Conservation (phyloP, 164 flowering plant genomes). For the Umbilicus rupestris region DNA sequence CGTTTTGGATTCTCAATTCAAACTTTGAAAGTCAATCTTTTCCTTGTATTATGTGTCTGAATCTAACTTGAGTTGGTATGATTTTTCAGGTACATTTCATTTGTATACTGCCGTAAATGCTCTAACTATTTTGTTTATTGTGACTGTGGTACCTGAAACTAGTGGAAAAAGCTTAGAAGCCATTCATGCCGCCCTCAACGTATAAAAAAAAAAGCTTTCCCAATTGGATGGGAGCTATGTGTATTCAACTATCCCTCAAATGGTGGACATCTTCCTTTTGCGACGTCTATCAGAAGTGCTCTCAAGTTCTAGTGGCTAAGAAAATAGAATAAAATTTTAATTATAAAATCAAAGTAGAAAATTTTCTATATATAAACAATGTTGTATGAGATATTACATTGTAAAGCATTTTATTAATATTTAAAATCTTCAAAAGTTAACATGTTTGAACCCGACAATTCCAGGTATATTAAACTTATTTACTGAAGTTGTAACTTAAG, state of each 20-base stretch:
- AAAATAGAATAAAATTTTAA: too few relatives aligned
- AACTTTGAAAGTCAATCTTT: not conserved
- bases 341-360: too few relatives aligned
- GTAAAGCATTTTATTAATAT: too few relatives aligned
- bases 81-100: constrained; percentile 39
- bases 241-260: not conserved
- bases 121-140: constrained; percentile 44
- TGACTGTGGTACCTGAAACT: constrained; percentile 67
- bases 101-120: constrained; percentile 42
- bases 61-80: not conserved
- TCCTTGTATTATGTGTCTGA: not conserved
- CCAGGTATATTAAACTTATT: too few relatives aligned
- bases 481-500: too few relatives aligned
- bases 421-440: too few relatives aligned
- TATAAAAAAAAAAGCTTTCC: not conserved
- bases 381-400: too few relatives aligned
- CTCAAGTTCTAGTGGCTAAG: too few relatives aligned
- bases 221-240: not conserved
- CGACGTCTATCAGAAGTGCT: too few relatives aligned
- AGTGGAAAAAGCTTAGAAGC: constrained; percentile 77
- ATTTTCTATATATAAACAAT: too few relatives aligned
- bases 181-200: constrained; percentile 56
- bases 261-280: too few relatives aligned
- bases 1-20: not conserved
- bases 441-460: too few relatives aligned